phyloP scores from a whole-genome alignment of 2,329 filamentous ascomycete species.

The Beauveria medogensis region DNA sequence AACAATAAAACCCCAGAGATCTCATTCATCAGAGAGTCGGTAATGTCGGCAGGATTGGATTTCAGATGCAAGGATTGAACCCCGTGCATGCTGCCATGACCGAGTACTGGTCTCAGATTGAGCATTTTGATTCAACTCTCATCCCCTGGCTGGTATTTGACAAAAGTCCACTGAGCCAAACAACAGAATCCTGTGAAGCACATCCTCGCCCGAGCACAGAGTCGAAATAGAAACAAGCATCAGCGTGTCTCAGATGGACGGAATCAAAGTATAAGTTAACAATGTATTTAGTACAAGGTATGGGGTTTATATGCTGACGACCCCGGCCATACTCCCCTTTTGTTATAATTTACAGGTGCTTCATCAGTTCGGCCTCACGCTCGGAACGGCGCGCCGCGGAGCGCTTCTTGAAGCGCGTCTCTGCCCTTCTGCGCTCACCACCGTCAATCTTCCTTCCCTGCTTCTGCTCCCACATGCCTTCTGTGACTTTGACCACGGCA shows the following conservation, averaged over 20 bases:
- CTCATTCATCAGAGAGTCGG: background rate
- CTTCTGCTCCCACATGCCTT: conserved; percentile 89
- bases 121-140: too few species aligned
- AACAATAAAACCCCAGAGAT: background rate
- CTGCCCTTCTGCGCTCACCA: conserved; percentile 80
- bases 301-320: background rate
- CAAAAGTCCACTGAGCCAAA: too few species aligned
- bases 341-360: conserved; percentile 21
- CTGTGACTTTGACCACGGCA: conserved; percentile 61
- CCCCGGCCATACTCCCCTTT: background rate
- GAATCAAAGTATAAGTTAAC: background rate
- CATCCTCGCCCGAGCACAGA: too few species aligned
- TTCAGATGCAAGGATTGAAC: background rate
- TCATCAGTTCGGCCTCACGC: conserved; percentile 34
- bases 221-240: background rate
- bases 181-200: too few species aligned
- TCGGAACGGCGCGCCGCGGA: conserved; percentile 70
- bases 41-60: background rate
- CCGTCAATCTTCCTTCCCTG: conserved; percentile 90
- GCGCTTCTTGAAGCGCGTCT: conserved; percentile 80
- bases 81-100: too few species aligned
- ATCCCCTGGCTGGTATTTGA: too few species aligned
- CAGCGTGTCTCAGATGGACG: too few species aligned
- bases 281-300: conserved; percentile 7
- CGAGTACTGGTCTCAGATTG: too few species aligned